Conservation (phyloP, 495 filamentous ascomycete genomes). For the Aspergillus hancockii region DNA sequence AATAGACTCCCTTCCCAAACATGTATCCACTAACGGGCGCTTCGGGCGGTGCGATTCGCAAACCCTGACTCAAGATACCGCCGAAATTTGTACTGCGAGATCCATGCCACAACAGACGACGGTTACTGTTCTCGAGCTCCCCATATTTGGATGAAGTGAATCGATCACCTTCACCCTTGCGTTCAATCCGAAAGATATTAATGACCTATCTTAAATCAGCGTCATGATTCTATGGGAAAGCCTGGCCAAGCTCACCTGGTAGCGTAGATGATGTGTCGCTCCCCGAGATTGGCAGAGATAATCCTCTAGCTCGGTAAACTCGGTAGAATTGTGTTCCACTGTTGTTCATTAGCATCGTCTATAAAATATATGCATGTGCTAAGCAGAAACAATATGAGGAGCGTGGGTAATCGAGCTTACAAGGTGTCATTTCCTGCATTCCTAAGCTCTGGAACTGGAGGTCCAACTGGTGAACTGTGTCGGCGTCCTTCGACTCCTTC, state of each 20-base stretch:
- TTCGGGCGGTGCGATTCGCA: conserved; percentile 84
- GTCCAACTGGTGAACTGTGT: conserved; percentile 64
- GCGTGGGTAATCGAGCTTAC: conserved; percentile 19
- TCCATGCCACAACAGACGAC: conserved; percentile 83
- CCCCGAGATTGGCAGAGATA: conserved; percentile 69
- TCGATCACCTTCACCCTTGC: conserved; percentile 69
- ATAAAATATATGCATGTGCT: background rate
- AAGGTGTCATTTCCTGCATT: conserved; percentile 71
- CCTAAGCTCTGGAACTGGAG: conserved; percentile 68
- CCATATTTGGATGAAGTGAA: conserved; percentile 59
- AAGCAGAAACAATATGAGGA: background rate
- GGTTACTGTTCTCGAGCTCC: conserved; percentile 50
- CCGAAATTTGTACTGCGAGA: conserved; percentile 74
- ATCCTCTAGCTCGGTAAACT: conserved; percentile 62
- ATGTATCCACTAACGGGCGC: conserved; percentile 76
- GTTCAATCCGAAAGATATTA: conserved; percentile 80
- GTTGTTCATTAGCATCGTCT: background rate
- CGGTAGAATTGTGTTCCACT: conserved; percentile 57
- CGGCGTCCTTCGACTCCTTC: conserved; percentile 56
- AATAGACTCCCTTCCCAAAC: conserved; percentile 89
- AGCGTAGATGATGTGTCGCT: conserved; percentile 57
- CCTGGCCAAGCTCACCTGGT: conserved; percentile 31
- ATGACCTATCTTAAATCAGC: conserved; percentile 45
- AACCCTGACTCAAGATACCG: conserved; percentile 79
- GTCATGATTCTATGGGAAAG: background rate